phyloP scores from a whole-genome alignment of 148 eudicot genomes.

The Cornus controversa region DNA sequence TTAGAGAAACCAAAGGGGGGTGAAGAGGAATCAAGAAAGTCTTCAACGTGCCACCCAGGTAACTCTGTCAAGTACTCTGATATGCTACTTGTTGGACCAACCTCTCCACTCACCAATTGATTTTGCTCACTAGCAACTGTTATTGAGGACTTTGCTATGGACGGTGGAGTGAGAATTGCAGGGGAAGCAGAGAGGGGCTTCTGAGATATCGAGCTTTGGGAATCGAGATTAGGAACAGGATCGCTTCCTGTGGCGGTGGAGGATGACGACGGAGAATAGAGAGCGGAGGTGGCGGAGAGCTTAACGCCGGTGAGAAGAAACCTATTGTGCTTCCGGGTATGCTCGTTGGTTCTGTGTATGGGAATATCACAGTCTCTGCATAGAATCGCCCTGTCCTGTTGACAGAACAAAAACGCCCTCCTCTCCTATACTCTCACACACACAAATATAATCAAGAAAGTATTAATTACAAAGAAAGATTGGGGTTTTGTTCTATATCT shows the following conservation, averaged over 20 bases:
- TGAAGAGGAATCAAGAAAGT: conserved; percentile 32
- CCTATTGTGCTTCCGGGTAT: conserved; percentile 43
- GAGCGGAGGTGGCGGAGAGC: conserved; percentile 21
- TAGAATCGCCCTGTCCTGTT: conserved; percentile 51
- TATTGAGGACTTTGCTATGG: neutral
- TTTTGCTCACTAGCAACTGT: neutral
- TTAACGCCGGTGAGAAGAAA: conserved; percentile 49
- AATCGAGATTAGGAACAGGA: conserved; percentile 30
- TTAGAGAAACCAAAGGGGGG: conserved; percentile 23
- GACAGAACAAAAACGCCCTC: conserved; percentile 45
- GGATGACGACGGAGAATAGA: neutral
- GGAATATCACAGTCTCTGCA: conserved; percentile 48
- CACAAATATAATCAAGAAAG: no score
- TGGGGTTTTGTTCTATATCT: no score
- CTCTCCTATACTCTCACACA: conserved; percentile 25
- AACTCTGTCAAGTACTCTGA: conserved; percentile 46
- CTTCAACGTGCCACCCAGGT: conserved; percentile 55
- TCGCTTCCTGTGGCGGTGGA: neutral
- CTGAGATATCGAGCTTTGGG: neutral
- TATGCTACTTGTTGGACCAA: conserved; percentile 32
- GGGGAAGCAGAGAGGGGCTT: conserved; percentile 9
- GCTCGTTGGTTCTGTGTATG: conserved; percentile 46
- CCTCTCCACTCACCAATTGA: conserved; percentile 8
- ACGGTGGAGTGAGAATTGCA: neutral
- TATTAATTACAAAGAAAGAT: no score